phyloP scores from a whole-genome alignment of 1,139 yeast species.

The Geotrichum australiense region DNA sequence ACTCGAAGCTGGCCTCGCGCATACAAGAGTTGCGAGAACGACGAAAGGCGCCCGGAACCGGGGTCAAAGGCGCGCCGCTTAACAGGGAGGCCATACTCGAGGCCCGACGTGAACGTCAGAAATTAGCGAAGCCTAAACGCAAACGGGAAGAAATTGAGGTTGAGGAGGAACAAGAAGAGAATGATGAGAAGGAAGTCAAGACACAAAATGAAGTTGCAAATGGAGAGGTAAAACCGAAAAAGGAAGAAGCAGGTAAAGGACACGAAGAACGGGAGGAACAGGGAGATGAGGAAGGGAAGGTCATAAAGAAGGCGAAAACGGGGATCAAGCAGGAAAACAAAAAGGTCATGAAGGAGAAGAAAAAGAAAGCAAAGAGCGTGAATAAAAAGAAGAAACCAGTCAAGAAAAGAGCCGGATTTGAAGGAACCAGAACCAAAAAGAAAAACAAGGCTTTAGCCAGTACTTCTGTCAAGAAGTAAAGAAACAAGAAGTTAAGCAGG shows the following conservation, averaged over 20 bases:
- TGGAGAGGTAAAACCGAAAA: not conserved
- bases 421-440: constrained; percentile 11
- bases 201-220: constrained; percentile 20
- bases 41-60: constrained; percentile 89
- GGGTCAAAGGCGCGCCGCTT: constrained; percentile 71
- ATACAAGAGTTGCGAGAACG: constrained; percentile 65
- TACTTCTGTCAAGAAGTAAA: constrained; percentile 2
- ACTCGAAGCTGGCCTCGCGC: constrained; percentile 65
- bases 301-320: not conserved
- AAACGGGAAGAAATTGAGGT: constrained; percentile 12
- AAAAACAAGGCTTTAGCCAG: constrained; percentile 1
- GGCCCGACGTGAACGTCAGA: constrained; percentile 33
- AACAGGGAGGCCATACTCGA: constrained; percentile 40
- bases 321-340: not conserved
- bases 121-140: constrained; percentile 39
- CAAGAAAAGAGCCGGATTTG: constrained; percentile 15
- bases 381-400: constrained; percentile 8
- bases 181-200: constrained; percentile 24
- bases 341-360: not conserved
- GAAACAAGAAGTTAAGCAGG: no score
- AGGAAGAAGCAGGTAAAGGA: not conserved
- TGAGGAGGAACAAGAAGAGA: constrained; percentile 1
- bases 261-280: not conserved
- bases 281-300: not conserved
- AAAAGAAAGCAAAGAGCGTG: not conserved